Conservation (phyloP, 2,329 filamentous ascomycete genomes). For the Diaporthe amygdali region DNA sequence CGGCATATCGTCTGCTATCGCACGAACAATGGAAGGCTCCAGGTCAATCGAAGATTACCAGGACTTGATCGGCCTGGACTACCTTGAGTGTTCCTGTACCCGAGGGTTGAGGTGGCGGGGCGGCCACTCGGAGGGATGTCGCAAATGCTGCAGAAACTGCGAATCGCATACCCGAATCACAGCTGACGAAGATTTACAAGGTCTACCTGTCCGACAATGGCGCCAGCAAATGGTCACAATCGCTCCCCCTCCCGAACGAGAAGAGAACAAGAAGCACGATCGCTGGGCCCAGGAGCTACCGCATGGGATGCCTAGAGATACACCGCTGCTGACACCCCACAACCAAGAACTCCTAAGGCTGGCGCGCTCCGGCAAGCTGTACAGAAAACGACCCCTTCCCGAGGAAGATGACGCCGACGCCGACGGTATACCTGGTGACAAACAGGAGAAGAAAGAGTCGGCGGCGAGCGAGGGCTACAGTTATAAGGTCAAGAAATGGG, state of each 20-base stretch:
- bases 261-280: slow-evolving; percentile 67
- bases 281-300: slow-evolving; percentile 79
- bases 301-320: slow-evolving; percentile 84
- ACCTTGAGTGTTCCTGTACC: not conserved
- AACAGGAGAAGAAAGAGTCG: slow-evolving; percentile 68
- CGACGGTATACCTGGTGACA: slow-evolving; percentile 52
- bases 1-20: not conserved
- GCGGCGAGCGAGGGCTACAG: slow-evolving; percentile 65
- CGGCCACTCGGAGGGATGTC: not conserved
- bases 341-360: slow-evolving; percentile 84
- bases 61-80: too few relatives aligned
- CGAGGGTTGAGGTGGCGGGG: too few relatives aligned
- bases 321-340: slow-evolving; percentile 75
- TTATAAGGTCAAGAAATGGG: slow-evolving; percentile 66
- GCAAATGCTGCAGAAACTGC: not conserved
- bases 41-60: not conserved
- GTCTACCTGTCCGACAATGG: slow-evolving; percentile 91
- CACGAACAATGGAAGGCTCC: not conserved
- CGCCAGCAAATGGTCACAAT: slow-evolving; percentile 73
- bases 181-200: slow-evolving; percentile 52
- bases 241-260: slow-evolving; percentile 68
- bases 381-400: slow-evolving; percentile 76
- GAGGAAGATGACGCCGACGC: slow-evolving; percentile 65
- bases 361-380: slow-evolving; percentile 77
- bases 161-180: not conserved